Base-by-base conservation (phyloP, 768 basidiomycete species). In the Albatrellus ellisii region DNA sequence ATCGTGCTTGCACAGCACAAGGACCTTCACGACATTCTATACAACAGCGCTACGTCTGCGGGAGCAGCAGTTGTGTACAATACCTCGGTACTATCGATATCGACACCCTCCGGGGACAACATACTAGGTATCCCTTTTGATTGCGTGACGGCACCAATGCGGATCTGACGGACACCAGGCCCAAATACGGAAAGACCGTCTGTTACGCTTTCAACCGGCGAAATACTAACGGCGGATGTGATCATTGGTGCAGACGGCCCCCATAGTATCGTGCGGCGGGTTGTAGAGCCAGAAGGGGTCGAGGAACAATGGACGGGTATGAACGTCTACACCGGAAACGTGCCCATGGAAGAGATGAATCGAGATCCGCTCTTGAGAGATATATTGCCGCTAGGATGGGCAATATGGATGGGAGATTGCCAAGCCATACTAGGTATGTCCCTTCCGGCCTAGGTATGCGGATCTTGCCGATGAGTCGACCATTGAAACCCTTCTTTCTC, bases 171-270 rank as follows among this genome's bases (percentile, higher is more conserved):
- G 12, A 4, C 20, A 3, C 25, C 42, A 11, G 27, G 36, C 4
- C 5, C 17, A 36, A 40, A 18, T 10, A 21, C 8, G 9, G 15
- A 25, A 21, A 33, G 28, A 28, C 10, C 32, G 42, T 18, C 43
- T 38, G 49, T 51, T 4, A 44, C 41, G 29, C 42, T 52, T n/a
- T 15, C 32, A 15, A 41, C 50, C 27, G 51, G 51, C 18, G 38
- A 37, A 2, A 29, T 42, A n/a, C 32, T 52, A 25, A 41, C 44
- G 27, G 41, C 49, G 28, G 51, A 52, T 32, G 29, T 52, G 20
- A 38, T 52, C 26, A 35, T 52, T n/a, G 51, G 51, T 12, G 51
- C 51, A 26, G 51, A 52, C 32, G 51, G 51, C 12, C 48, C 41
- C 14, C 26, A 32, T 38, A 51, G 49, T 21, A 33, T 37, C 21